Evolutionary conservation across 352 stramenopile genomes (phyloP), one percentile per base, ranked within the genome.

Genomic region (Phytophthora cactorum): DNA sequence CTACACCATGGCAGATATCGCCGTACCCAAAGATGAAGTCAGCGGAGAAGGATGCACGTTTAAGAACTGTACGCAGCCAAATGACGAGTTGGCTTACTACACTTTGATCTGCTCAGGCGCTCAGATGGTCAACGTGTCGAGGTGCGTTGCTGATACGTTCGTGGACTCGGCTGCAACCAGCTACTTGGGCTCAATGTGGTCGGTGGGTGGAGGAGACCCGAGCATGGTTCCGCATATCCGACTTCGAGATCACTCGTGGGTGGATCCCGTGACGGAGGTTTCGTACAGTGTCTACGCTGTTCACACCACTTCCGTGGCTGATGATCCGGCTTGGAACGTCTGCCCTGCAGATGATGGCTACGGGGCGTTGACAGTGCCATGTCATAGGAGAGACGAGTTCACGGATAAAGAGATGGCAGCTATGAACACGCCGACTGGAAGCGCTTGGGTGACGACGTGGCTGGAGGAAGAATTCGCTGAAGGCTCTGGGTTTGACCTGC

Each of bases 91-190:
- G 3, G 53, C 56, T 3, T 80, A 62, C 59, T 59, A 63, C 44
- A 72, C 66, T 9, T 31, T 68, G 0, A 77, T 65, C 14, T 85
- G 75, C 47, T 73, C 64, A 3, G 75, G 72, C n/a, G n/a, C 32
- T 1, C 59, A 80, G 44, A 83, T 85, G 74, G 56, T 81, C 22
- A 65, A 54, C 6, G 74, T 74, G 3, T 51, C 64, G 12, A 66
- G 69, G n/a, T 83, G 77, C n/a, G 69, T 72, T 1, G 66, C 52
- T 5, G 75, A 81, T 22, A 65, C 52, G 5, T 72, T 63, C 39
- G 57, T 65, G 3, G 58, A 63, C 22, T 59, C 59, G 15, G 59
- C 58, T 17, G 55, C 59, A 0, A 39, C 17, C 11, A 59, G 51
- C 6, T 61, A 53, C 28, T 53, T 79, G 58, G 53, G 58, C 43